Conservation (phyloP, 2,329 filamentous ascomycete species). For the Knufia fluminis region DNA sequence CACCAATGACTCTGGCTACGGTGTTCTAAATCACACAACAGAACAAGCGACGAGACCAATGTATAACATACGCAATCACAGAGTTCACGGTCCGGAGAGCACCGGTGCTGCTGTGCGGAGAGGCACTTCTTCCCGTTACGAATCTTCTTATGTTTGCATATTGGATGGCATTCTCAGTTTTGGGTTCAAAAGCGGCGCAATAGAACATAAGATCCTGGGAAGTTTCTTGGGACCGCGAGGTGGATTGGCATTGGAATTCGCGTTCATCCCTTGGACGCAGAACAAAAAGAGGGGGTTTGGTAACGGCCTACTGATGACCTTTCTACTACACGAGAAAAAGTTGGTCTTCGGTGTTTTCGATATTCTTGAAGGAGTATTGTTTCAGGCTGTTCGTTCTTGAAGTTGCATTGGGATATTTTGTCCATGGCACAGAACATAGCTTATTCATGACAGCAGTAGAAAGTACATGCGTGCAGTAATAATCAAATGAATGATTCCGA, state of each 20-base stretch:
- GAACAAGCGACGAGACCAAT: not conserved
- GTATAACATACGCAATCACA: not conserved
- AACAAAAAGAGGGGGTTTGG: not conserved
- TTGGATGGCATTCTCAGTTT: not conserved
- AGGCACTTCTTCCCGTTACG: constrained; percentile 1
- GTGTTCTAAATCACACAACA: not conserved
- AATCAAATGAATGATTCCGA: not conserved
- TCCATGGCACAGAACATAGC: not conserved
- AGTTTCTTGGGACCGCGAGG: not conserved
- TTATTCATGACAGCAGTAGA: not conserved
- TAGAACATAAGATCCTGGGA: not conserved
- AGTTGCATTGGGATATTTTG: not conserved
- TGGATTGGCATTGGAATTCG: not conserved
- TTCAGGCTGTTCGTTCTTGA: constrained; percentile 1
- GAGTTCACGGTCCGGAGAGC: not conserved
- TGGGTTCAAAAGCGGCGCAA: not conserved
- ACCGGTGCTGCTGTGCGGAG: not conserved
- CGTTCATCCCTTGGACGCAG: not conserved
- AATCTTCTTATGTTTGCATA: constrained; percentile 8
- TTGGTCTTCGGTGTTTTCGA: not conserved
- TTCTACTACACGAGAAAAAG: not conserved
- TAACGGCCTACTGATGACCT: constrained; percentile 5
- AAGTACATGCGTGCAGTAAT: not conserved
- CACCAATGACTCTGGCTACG: constrained; percentile 6
- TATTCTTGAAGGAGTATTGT: not conserved